Conservation (phyloP, 768 basidiomycete genomes). For the Dioszegia crocea region DNA sequence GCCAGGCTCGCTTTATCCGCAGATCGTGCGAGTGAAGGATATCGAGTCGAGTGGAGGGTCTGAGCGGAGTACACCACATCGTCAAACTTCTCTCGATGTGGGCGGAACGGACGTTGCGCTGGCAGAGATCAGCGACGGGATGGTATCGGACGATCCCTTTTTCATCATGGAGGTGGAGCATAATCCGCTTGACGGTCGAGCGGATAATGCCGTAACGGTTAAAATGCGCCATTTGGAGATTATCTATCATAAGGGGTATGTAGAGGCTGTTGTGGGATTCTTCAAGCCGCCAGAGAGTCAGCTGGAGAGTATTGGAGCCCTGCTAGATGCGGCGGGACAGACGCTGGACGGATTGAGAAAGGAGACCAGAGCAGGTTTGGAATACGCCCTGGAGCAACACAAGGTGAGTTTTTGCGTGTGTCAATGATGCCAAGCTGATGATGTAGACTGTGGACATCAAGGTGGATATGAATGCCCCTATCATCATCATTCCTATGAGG, state of each 20-base stretch:
- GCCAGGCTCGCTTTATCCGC: conserved; percentile 68
- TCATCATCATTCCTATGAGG: conserved; percentile 96
- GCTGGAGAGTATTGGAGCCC: conserved; percentile 87
- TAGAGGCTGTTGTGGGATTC: conserved; percentile 86
- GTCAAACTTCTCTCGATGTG: conserved; percentile 33
- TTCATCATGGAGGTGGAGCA: conserved; percentile 88
- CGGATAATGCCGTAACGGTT: conserved; percentile 82
- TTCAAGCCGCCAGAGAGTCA: conserved; percentile 92
- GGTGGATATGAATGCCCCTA: conserved; percentile 91
- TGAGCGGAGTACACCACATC: conserved; percentile 7
- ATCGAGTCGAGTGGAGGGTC: conserved; percentile 22
- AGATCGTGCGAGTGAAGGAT: conserved; percentile 82
- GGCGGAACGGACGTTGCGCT: conserved; percentile 22
- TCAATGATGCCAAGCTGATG: background rate
- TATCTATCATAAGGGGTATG: conserved; percentile 88
- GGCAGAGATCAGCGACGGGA: conserved; percentile 24
- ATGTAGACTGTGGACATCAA: conserved; percentile 78
- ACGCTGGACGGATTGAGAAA: conserved; percentile 89
- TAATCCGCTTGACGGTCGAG: conserved; percentile 82
- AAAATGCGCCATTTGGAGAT: conserved; percentile 94
- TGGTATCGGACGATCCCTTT: conserved; percentile 61
- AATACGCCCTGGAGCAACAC: conserved; percentile 86
- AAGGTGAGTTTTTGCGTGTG: conserved; percentile 53
- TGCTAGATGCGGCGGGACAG: conserved; percentile 83
- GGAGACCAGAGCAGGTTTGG: conserved; percentile 88